Percentiles rank a stretch among this genome's conserved stretches.
Conservation (phyloP, 2,329 filamentous ascomycete species). For the Neopestalotiopsis sp. region DNA sequence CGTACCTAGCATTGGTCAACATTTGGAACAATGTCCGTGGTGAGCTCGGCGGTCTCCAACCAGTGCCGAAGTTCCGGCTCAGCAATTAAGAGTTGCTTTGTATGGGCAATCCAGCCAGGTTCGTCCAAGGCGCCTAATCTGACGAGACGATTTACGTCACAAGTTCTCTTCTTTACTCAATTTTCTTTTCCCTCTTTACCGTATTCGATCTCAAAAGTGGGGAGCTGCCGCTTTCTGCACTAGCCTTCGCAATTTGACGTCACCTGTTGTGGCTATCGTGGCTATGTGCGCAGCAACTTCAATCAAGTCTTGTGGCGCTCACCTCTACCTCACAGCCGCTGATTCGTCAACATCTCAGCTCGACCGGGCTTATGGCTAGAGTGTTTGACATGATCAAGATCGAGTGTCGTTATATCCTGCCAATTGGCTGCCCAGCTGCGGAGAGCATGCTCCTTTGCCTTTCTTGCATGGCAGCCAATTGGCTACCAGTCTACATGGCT, state of each 20-base stretch:
- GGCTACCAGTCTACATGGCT: background rate
- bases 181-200: background rate
- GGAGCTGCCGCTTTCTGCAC: background rate
- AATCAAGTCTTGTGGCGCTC: background rate
- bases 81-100: background rate
- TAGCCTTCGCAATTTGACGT: background rate
- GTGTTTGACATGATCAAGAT: too few relatives aligned
- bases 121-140: background rate
- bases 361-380: background rate
- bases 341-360: conserved; percentile 3
- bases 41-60: background rate
- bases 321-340: background rate
- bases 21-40: background rate
- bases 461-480: background rate
- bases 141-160: conserved; percentile 13
- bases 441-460: background rate
- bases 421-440: background rate
- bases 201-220: background rate
- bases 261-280: conserved; percentile 12
- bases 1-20: conserved; percentile 7
- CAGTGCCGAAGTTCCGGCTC: conserved; percentile 12
- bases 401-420: background rate
- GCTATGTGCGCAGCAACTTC: background rate
- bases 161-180: background rate
- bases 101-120: background rate